Evolutionary conservation across 768 basidiomycete genomes (phyloP).

Genomic region (Boletellus emodensis): DNA sequence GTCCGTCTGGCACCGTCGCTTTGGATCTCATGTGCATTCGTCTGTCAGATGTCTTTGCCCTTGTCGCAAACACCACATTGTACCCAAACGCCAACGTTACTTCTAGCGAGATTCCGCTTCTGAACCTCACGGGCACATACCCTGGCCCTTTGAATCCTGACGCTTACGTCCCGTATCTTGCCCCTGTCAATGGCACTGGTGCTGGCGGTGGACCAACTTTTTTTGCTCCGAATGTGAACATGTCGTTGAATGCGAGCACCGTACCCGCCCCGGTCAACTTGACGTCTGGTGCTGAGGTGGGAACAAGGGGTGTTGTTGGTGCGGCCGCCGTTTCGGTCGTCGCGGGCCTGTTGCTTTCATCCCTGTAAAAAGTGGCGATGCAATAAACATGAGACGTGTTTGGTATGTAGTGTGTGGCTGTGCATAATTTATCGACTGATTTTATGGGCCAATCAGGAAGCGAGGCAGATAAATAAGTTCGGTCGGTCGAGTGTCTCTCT

Average conservation of each 20-base stretch:
- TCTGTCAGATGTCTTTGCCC: slow-evolving; percentile 44
- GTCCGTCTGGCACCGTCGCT: not conserved
- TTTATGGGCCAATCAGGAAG: slow-evolving; percentile 23
- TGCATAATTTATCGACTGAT: slow-evolving; percentile 20
- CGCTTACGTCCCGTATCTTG: slow-evolving; percentile 41
- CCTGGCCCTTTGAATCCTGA: slow-evolving; percentile 43
- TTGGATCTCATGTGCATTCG: not conserved
- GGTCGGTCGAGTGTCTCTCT: not conserved
- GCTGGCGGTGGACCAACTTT: slow-evolving; percentile 43
- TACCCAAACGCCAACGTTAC: slow-evolving; percentile 39
- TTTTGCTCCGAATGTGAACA: slow-evolving; percentile 33
- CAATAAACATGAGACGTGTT: not conserved
- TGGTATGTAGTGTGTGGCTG: slow-evolving; percentile 11
- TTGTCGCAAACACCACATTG: slow-evolving; percentile 45
- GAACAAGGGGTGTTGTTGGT: slow-evolving; percentile 7
- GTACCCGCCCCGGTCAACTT: slow-evolving; percentile 42
- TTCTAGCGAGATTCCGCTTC: slow-evolving; percentile 26
- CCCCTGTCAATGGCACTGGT: slow-evolving; percentile 40
- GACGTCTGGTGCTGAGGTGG: not conserved
- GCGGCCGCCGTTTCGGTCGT: not conserved
- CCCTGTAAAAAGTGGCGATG: not conserved
- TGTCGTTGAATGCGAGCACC: slow-evolving; percentile 28
- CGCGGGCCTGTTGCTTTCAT: slow-evolving; percentile 9
- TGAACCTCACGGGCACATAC: slow-evolving; percentile 40
- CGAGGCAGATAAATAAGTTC: slow-evolving; percentile 3